phyloP scores from a whole-genome alignment of 2,329 filamentous ascomycete species.

The Xylariaceae sp. region DNA sequence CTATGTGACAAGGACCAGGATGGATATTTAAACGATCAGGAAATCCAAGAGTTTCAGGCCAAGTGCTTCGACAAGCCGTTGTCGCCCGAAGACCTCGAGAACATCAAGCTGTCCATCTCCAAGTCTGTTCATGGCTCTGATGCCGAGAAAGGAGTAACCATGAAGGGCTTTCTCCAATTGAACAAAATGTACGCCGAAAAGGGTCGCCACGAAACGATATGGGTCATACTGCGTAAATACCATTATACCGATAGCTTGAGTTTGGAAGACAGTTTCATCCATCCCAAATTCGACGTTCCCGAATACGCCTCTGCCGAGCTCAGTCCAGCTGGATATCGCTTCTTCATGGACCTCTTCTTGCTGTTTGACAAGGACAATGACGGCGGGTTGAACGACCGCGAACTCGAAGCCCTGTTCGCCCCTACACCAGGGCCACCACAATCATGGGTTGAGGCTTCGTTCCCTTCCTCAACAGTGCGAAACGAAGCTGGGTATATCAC shows the following conservation, averaged over 20 bases:
- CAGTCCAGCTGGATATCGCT: conserved; percentile 90
- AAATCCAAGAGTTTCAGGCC: conserved; percentile 86
- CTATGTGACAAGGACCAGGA: conserved; percentile 96
- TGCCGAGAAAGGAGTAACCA: conserved; percentile 71
- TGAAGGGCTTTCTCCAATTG: conserved; percentile 79
- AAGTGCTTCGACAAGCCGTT: conserved; percentile 91
- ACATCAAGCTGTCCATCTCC: conserved; percentile 85
- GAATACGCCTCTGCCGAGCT: conserved; percentile 90
- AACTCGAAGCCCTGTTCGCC: conserved; percentile 83
- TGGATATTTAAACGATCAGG: conserved; percentile 82
- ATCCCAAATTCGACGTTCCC: conserved; percentile 91
- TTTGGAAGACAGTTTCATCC: conserved; percentile 84
- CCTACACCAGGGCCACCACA: conserved; percentile 86
- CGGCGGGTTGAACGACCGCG: conserved; percentile 82
- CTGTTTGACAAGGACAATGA: conserved; percentile 98
- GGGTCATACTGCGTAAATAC: conserved; percentile 93
- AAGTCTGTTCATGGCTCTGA: conserved; percentile 63
- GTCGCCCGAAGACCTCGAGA: conserved; percentile 75
- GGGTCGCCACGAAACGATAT: conserved; percentile 95
- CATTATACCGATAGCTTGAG: conserved; percentile 95
- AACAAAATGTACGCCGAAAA: conserved; percentile 98
- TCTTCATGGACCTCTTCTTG: conserved; percentile 95
- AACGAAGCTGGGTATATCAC: conserved; percentile 96
- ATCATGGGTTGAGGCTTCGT: conserved; percentile 85
- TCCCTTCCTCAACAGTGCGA: conserved; percentile 88